These are phyloP conservation scores for Teunomyces aglyptinius DNA, from an alignment of 805 yeast genomes.

Conservation along the genomic window DNA sequence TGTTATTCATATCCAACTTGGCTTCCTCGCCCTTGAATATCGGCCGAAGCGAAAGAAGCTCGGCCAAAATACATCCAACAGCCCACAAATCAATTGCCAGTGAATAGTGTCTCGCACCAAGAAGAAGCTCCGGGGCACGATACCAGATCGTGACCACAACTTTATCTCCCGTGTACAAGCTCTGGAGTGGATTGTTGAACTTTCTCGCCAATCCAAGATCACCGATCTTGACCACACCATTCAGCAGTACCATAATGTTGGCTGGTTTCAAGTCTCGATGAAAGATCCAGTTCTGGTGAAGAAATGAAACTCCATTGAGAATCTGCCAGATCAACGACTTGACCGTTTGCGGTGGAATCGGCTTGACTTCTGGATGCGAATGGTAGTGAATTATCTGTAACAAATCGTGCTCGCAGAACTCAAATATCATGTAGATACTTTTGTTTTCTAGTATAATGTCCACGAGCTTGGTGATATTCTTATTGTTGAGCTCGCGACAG, in stretches of 20 bases:
- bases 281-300: conserved; percentile 94
- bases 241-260: conserved; percentile 89
- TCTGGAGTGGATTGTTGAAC: conserved; percentile 82
- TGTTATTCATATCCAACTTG: conserved; percentile 76
- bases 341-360: conserved; percentile 74
- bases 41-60: conserved; percentile 82
- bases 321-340: conserved; percentile 92
- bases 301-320: conserved; percentile 81
- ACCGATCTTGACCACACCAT: conserved; percentile 92
- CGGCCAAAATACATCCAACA: conserved; percentile 92
- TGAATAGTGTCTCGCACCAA: conserved; percentile 92
- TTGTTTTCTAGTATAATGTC: conserved; percentile 87
- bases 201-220: conserved; percentile 90
- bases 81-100: conserved; percentile 96
- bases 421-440: conserved; percentile 91
- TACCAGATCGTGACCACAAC: conserved; percentile 98
- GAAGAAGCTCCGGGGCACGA: conserved; percentile 83
- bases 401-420: conserved; percentile 93
- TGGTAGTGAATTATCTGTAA: conserved; percentile 93
- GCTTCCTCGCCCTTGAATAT: conserved; percentile 98
- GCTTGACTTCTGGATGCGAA: conserved; percentile 79
- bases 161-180: conserved; percentile 87
- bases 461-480: conserved; percentile 73
- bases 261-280: conserved; percentile 98
- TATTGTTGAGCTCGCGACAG: conserved; percentile 81